Percentiles rank a stretch among this genome's conserved stretches.
phyloP scores from a whole-genome alignment of 176 grass and related monocot species.

The Carex pumila region DNA sequence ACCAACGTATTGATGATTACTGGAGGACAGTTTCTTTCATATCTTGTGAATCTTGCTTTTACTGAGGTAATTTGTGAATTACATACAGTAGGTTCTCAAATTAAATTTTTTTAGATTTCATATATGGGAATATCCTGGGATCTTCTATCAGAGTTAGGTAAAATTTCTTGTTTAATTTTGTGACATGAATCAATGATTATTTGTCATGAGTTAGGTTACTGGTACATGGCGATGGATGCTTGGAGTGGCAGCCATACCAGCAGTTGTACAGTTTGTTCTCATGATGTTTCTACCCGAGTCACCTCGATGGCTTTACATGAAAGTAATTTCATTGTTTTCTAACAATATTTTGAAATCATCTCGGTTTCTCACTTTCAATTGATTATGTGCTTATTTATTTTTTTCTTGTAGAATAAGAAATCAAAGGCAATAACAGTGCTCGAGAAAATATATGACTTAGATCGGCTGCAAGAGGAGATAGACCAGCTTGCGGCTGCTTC shows the following conservation, averaged over 20 bases:
- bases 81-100: background rate
- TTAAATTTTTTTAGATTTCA: background rate
- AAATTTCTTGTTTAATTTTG: background rate
- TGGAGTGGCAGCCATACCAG: conserved; percentile 78
- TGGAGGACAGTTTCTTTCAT: conserved; percentile 85
- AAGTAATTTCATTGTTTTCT: conserved; percentile 31
- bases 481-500: conserved; percentile 58
- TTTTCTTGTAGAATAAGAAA: conserved; percentile 61
- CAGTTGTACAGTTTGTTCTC: conserved; percentile 74
- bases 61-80: conserved; percentile 46
- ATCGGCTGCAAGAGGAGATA: conserved; percentile 73
- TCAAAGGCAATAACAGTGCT: conserved; percentile 67
- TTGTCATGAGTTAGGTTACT: conserved; percentile 53
- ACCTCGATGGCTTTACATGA: conserved; percentile 94
- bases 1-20: conserved; percentile 98
- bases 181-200: conserved; percentile 24
- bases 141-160: background rate
- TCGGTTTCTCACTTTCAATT: background rate
- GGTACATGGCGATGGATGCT: conserved; percentile 99
- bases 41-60: conserved; percentile 94
- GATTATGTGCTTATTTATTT: background rate
- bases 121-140: background rate
- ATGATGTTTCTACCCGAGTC: conserved; percentile 93
- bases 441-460: conserved; percentile 65
- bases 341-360: background rate